Conservation (phyloP, 768 basidiomycete genomes). For the Gloeostereum incarnatum region DNA sequence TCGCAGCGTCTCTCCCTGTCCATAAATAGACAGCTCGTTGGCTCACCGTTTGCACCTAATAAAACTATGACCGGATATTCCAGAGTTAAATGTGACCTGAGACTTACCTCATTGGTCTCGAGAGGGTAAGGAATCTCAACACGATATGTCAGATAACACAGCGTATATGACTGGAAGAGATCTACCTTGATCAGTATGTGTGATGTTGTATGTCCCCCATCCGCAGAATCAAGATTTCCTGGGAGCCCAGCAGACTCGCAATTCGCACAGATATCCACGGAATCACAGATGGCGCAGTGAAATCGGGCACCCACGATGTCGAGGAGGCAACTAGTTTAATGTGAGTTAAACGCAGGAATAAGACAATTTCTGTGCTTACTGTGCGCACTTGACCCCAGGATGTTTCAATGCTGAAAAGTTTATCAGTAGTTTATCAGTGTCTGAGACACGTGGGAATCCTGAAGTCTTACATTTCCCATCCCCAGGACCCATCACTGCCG, state of each 20-base stretch:
- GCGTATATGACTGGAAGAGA: not conserved
- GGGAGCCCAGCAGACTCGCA: constrained; percentile 84
- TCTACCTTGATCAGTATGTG: constrained; percentile 92
- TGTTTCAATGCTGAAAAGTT: constrained; percentile 55
- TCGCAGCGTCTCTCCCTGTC: constrained; percentile 66
- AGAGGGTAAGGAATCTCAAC: constrained; percentile 80
- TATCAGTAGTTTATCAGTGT: not conserved
- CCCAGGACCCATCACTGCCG: constrained; percentile 25
- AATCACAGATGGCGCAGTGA: constrained; percentile 85
- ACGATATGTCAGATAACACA: constrained; percentile 3
- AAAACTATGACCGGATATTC: not conserved
- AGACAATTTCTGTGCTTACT: constrained; percentile 41
- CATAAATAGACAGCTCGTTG: constrained; percentile 66
- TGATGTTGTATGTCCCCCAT: constrained; percentile 72
- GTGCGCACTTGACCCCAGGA: constrained; percentile 75
- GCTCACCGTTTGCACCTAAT: constrained; percentile 56
- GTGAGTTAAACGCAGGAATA: not conserved
- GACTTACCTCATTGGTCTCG: constrained; percentile 53
- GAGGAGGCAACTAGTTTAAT: constrained; percentile 62
- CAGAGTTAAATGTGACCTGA: not conserved
- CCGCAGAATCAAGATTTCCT: constrained; percentile 68
- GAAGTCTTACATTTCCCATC: constrained; percentile 53
- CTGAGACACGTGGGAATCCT: constrained; percentile 3
- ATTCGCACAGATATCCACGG: constrained; percentile 78
- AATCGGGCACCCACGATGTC: constrained; percentile 91